A percentile compares a stretch with the other conserved stretches of the same genome.
Conservation (phyloP, 2,329 filamentous ascomycete genomes). For the Magnaporthiopsis rhizophila region DNA sequence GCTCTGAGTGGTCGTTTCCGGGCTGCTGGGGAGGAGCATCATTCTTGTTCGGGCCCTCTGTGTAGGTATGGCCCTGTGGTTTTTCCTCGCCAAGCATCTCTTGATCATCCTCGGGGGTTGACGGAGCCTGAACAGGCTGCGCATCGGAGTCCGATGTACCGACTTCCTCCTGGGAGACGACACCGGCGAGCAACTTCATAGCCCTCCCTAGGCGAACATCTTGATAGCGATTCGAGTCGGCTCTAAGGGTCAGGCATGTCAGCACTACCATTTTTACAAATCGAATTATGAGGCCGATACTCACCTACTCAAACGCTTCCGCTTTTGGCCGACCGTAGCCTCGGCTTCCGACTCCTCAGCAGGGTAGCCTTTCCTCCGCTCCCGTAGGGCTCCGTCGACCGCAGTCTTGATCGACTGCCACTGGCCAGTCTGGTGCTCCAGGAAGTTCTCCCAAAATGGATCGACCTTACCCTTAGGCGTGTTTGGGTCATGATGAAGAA, state of each 20-base stretch:
- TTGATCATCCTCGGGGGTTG: not conserved
- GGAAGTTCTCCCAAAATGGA: not conserved
- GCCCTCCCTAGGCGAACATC: not conserved
- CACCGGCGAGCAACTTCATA: not conserved
- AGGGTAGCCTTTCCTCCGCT: not conserved
- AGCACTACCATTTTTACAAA: not conserved
- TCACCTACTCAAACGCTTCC: not conserved
- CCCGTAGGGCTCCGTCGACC: not conserved
- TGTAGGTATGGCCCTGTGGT: no score
- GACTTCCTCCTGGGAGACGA: not conserved
- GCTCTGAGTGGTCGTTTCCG: not conserved
- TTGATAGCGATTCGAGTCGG: not conserved
- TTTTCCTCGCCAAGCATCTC: not conserved
- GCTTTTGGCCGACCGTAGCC: not conserved
- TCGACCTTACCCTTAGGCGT: not conserved
- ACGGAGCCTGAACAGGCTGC: no score
- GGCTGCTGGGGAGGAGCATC: not conserved
- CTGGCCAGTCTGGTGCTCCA: not conserved
- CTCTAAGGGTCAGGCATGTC: not conserved
- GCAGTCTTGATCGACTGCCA: conserved; percentile 1
- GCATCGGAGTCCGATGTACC: no score
- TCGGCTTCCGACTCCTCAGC: not conserved
- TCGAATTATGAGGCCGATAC: no score
- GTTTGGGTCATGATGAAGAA: not conserved
- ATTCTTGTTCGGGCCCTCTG: not conserved